Evolutionary conservation across 495 filamentous ascomycete genomes (phyloP).

Genomic region (Beverwykella pulmonaria): DNA sequence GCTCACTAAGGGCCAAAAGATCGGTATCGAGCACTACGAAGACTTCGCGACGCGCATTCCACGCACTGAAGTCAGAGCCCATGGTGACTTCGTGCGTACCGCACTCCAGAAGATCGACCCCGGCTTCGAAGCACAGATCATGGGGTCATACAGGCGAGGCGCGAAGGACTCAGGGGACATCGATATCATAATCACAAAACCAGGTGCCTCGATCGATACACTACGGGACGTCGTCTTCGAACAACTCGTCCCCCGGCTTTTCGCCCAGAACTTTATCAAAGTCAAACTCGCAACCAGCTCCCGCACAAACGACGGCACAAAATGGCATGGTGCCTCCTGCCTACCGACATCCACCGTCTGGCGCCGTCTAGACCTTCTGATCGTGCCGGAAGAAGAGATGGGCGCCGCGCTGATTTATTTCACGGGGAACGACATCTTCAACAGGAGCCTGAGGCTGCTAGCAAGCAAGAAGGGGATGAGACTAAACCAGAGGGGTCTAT

Average conservation of each 20-base stretch:
- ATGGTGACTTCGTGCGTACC: constrained; percentile 68
- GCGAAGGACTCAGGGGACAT: constrained; percentile 75
- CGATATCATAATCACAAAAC: constrained; percentile 83
- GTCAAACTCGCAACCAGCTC: constrained; percentile 53
- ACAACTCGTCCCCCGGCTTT: constrained; percentile 64
- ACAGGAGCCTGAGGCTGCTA: constrained; percentile 80
- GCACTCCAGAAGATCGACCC: constrained; percentile 65
- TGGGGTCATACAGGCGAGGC: constrained; percentile 86
- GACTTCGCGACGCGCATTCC: constrained; percentile 86
- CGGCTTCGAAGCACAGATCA: constrained; percentile 67
- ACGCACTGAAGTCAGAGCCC: constrained; percentile 70
- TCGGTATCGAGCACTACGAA: constrained; percentile 79
- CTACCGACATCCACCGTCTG: constrained; percentile 59
- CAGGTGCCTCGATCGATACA: constrained; percentile 55
- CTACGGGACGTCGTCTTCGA: constrained; percentile 67
- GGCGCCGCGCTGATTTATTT: constrained; percentile 95
- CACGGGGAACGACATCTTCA: constrained; percentile 96
- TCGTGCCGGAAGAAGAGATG: constrained; percentile 78
- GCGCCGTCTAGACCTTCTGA: constrained; percentile 84
- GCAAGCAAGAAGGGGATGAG: constrained; percentile 83
- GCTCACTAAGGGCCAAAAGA: constrained; percentile 71
- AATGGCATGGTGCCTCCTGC: constrained; percentile 88
- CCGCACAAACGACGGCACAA: constrained; percentile 55
- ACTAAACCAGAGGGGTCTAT: constrained; percentile 84
- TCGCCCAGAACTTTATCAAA: constrained; percentile 62